These are phyloP conservation scores for Solanum tacnaense DNA, from an alignment of 257 asterid genomes.

Conservation along the genomic window DNA sequence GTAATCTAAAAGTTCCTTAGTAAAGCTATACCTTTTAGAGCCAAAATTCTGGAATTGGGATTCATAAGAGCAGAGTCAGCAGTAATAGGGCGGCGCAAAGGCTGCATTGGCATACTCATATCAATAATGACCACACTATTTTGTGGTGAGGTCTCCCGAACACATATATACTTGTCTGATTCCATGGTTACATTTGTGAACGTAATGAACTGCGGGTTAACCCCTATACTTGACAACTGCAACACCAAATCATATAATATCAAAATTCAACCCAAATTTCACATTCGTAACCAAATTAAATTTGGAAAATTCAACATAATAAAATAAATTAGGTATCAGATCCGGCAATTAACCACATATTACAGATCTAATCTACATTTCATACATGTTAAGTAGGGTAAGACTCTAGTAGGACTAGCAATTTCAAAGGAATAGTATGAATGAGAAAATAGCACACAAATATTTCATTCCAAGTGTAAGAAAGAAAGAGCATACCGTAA, in stretches of 20 bases:
- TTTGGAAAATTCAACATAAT: neutral
- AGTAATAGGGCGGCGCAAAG: constrained; percentile 93
- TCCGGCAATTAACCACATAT: constrained; percentile 18
- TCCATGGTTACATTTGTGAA: constrained; percentile 97
- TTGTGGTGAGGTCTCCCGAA: constrained; percentile 96
- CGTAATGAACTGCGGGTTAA: constrained; percentile 83
- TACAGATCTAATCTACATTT: neutral
- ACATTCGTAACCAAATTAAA: neutral
- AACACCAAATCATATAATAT: constrained; percentile 21
- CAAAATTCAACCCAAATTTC: constrained; percentile 8
- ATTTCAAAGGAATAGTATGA: neutral
- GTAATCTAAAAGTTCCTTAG: neutral
- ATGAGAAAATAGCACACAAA: neutral
- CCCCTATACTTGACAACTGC: constrained; percentile 95
- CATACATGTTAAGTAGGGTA: neutral
- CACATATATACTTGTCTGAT: constrained; percentile 94
- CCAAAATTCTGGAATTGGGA: constrained; percentile 82
- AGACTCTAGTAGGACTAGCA: neutral
- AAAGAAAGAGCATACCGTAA: neutral
- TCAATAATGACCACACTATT: constrained; percentile 91
- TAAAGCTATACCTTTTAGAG: constrained; percentile 64
- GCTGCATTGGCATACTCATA: constrained; percentile 96
- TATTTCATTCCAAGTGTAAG: neutral
- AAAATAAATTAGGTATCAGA: constrained; percentile 10
- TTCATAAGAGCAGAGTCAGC: constrained; percentile 99